Evolutionary conservation across 768 basidiomycete species (phyloP).

Genomic region (Pluteus cervinus): DNA sequence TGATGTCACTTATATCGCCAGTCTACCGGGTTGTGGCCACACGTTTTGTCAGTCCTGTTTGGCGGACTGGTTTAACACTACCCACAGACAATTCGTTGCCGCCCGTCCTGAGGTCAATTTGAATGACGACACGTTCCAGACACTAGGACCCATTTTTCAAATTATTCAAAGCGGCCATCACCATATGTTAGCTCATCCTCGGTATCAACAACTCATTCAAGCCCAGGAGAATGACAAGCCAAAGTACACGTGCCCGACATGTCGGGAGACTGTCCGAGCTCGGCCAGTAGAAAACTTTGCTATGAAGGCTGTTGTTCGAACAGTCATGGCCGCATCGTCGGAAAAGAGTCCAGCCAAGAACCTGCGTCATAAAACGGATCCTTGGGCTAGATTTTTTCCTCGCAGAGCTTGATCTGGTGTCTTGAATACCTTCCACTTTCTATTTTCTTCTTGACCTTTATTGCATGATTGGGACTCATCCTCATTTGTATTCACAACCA

Average conservation of each 20-base stretch:
- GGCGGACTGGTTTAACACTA: conserved; percentile 46
- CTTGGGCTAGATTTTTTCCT: conserved; percentile 47
- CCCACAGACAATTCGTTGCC: conserved; percentile 41
- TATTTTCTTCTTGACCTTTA: too few species aligned
- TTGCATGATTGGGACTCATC: too few species aligned
- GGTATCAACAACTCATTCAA: conserved; percentile 6
- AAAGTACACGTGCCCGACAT: conserved; percentile 63
- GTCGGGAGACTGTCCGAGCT: conserved; percentile 41
- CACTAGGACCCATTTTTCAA: conserved; percentile 15
- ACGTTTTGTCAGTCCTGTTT: conserved; percentile 62
- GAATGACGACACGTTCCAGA: conserved; percentile 35
- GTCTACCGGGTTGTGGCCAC: conserved; percentile 64
- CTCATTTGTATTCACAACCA: too few species aligned
- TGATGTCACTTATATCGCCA: conserved; percentile 15
- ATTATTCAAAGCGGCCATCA: conserved; percentile 6
- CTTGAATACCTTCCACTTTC: too few species aligned
- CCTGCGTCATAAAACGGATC: conserved; percentile 18
- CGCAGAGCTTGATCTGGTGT: conserved; percentile 9
- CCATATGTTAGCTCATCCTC: conserved; percentile 1
- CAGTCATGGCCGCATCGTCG: conserved; percentile 41
- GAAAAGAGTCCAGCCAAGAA: conserved; percentile 37
- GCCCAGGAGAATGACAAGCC: conserved; percentile 31
- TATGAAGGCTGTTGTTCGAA: conserved; percentile 50
- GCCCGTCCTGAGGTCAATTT: conserved; percentile 42
- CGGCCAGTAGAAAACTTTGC: conserved; percentile 57